These are phyloP conservation scores for Phlyctochytrium arcticum DNA, from an alignment of 192 early-diverging fungal species.

Conservation along the genomic window DNA sequence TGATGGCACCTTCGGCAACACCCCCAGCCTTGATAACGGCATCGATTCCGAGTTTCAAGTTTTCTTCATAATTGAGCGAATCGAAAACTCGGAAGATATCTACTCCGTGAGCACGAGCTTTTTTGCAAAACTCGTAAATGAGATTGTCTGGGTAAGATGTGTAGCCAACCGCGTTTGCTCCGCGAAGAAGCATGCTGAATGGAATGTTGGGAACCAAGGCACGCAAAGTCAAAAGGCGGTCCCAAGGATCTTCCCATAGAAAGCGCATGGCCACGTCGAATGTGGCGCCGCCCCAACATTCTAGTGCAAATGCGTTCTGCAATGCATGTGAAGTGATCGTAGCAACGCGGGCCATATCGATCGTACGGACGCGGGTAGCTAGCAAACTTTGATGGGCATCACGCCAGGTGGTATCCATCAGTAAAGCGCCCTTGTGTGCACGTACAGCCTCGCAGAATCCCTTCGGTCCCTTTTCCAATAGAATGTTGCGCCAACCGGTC, in stretches of 20 bases:
- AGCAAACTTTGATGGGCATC: slow-evolving; percentile 95
- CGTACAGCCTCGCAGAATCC: slow-evolving; percentile 91
- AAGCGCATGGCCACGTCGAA: slow-evolving; percentile 97
- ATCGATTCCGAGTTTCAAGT: slow-evolving; percentile 90
- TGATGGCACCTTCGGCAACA: slow-evolving; percentile 63
- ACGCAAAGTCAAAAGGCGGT: slow-evolving; percentile 80
- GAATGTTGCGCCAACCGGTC: slow-evolving; percentile 84
- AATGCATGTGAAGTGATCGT: slow-evolving; percentile 83
- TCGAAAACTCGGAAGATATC: slow-evolving; percentile 99
- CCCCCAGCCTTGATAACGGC: slow-evolving; percentile 92
- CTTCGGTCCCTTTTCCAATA: slow-evolving; percentile 78
- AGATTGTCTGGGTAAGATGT: slow-evolving; percentile 96
- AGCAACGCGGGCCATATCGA: slow-evolving; percentile 90
- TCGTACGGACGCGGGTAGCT: slow-evolving; percentile 92
- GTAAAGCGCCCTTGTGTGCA: slow-evolving; percentile 76
- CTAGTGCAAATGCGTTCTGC: slow-evolving; percentile 83
- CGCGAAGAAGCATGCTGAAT: slow-evolving; percentile 98
- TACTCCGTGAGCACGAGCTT: slow-evolving; percentile 78
- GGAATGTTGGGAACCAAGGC: slow-evolving; percentile 91
- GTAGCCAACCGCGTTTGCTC: slow-evolving; percentile 97
- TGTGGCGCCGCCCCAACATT: slow-evolving; percentile 97
- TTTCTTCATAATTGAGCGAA: slow-evolving; percentile 95
- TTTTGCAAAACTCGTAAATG: slow-evolving; percentile 92
- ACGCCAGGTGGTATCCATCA: slow-evolving; percentile 96
- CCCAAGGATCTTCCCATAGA: slow-evolving; percentile 96